Base-by-base conservation (phyloP, 306 rosid species). In the Pterocarpus macrocarpus region DNA sequence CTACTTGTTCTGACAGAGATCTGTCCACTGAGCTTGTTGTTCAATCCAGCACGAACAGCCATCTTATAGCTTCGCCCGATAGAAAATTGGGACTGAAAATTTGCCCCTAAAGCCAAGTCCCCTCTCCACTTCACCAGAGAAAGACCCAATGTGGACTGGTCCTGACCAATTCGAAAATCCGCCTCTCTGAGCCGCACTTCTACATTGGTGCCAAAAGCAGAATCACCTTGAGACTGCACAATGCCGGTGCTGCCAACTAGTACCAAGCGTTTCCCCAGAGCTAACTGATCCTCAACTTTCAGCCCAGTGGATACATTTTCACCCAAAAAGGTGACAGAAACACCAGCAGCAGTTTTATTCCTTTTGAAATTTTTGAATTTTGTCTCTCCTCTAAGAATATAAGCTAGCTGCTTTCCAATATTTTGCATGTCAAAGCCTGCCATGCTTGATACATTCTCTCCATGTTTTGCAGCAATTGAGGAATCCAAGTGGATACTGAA, bases 1-100 rank as follows among this genome's bases (percentile, higher is more conserved):
- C 98, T 90, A 82, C 97, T 93, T 45, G 97, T 93, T 88, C 91
- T 86, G 71, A 95, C 87, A 28, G 83, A 69, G 57, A 95, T 89
- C 90, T 95, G 99, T 56, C 99, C 99, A 32, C 97, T 93, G 70
- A 86, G 88, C 88, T 95, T 95, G 90, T 95, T 95, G 97, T 95
- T 95, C 87, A 95, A 84, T 81, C 91, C 96, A 33, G 97, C 96
- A 33, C 99, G 98, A 62, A 95, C 91, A 2, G 88, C 96, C 81
- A 95, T 80, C 90, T 95, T 95, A 85, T 91, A 93, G 85, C 87
- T 84, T 67, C 97, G 89, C 52, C 99, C 98, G 28, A 93, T 10
- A 14, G 99, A 93, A 85, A 95, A 47, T 73, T 93, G 97, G 32
- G 97, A 91, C 89, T 91, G 96, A 52, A 95, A 69, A 84, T 92